Conservation (phyloP, 805 yeast genomes). For the Ogataea corticis region DNA sequence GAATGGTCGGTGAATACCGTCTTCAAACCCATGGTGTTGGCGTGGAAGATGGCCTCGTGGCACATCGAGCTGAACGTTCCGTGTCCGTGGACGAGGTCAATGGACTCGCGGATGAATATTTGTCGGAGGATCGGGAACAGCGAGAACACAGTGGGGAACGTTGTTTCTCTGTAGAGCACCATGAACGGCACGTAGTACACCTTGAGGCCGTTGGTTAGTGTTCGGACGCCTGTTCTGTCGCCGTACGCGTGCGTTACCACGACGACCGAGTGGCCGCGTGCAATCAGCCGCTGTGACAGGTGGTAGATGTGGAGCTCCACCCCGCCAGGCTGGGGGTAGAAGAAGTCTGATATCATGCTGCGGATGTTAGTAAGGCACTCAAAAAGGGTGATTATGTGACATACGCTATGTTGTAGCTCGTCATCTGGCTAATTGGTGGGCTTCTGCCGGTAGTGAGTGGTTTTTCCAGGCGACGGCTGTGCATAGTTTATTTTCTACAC, state of each 20-base stretch:
- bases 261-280: slow-evolving; percentile 80
- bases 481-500: neutral
- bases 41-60: slow-evolving; percentile 91
- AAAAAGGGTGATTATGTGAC: slow-evolving; percentile 5
- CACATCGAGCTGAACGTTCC: slow-evolving; percentile 86
- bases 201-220: slow-evolving; percentile 84
- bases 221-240: slow-evolving; percentile 77
- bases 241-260: slow-evolving; percentile 89
- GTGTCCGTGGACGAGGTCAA: slow-evolving; percentile 93
- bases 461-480: slow-evolving; percentile 3
- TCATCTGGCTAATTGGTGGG: slow-evolving; percentile 11
- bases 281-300: slow-evolving; percentile 76
- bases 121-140: slow-evolving; percentile 84
- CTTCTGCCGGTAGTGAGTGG: neutral
- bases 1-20: slow-evolving; percentile 97
- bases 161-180: slow-evolving; percentile 78
- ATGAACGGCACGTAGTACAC: slow-evolving; percentile 87
- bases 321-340: slow-evolving; percentile 98
- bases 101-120: slow-evolving; percentile 79
- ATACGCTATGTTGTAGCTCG: slow-evolving; percentile 33
- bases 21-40: slow-evolving; percentile 84
- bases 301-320: slow-evolving; percentile 95
- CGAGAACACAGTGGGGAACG: slow-evolving; percentile 87
- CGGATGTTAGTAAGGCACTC: neutral
- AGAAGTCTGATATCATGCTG: slow-evolving; percentile 89